These are phyloP conservation scores for Scutellaria baicalensis DNA, from an alignment of 257 asterid species.

Conservation along the genomic window DNA sequence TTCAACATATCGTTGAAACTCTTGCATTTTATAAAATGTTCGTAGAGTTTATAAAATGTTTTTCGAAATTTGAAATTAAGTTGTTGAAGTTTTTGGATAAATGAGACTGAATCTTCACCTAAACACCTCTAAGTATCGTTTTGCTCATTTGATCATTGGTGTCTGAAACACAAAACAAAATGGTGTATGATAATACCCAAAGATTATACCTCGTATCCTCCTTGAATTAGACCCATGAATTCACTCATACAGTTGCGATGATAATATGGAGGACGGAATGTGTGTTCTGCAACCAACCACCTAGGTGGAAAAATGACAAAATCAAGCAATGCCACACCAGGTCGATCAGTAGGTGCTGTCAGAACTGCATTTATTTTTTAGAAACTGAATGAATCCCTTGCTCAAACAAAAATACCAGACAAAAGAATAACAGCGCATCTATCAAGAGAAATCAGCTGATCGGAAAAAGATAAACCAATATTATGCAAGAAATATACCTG, in stretches of 20 bases:
- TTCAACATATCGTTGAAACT: not conserved
- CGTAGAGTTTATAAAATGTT: no score
- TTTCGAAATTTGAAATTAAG: no score
- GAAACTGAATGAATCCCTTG: not conserved
- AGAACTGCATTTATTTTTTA: conserved; percentile 53
- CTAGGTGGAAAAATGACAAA: conserved; percentile 97
- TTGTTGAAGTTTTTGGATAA: no score
- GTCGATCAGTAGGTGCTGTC: conserved; percentile 89
- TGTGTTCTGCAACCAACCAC: conserved; percentile 96
- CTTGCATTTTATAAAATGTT: no score
- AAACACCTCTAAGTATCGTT: not conserved
- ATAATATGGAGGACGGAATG: conserved; percentile 97
- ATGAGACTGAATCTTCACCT: no score
- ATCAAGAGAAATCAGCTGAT: not conserved
- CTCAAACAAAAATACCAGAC: not conserved
- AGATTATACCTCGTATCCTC: conserved; percentile 76
- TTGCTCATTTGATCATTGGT: not conserved
- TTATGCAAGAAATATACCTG: conserved; percentile 39
- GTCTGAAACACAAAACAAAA: not conserved
- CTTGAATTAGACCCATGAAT: conserved; percentile 91
- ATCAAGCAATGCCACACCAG: conserved; percentile 96
- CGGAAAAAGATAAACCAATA: not conserved
- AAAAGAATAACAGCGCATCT: not conserved
- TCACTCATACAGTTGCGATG: conserved; percentile 99
- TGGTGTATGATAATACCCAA: not conserved